Conservation (phyloP, 169 alveolate species). For the Plasmodium fragile region DNA sequence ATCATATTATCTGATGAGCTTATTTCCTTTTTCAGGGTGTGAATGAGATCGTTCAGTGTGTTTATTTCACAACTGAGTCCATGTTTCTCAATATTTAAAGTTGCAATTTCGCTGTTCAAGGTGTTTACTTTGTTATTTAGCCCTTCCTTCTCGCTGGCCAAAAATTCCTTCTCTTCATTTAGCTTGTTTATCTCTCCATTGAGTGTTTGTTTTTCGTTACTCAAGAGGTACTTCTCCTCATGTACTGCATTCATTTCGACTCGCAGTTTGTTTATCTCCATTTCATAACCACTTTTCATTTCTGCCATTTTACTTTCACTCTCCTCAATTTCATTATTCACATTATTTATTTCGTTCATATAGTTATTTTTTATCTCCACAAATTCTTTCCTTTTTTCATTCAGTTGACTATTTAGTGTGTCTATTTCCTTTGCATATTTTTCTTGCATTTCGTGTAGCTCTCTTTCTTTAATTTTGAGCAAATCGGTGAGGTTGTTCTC, state of each 20-base stretch:
- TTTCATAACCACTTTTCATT: not conserved
- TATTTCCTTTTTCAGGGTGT: constrained; percentile 17
- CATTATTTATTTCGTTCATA: constrained; percentile 20
- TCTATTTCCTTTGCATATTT: constrained; percentile 17
- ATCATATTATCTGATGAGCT: constrained; percentile 10
- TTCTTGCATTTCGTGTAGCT: not conserved
- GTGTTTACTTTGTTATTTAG: constrained; percentile 12
- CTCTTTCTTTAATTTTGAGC: constrained; percentile 23
- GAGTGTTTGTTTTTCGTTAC: not conserved
- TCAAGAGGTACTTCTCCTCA: constrained; percentile 12
- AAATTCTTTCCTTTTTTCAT: constrained; percentile 26
- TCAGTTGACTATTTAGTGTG: constrained; percentile 15
- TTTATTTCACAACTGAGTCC: constrained; percentile 1
- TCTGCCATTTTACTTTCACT: not conserved
- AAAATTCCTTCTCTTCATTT: constrained; percentile 4
- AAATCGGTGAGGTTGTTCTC: not conserved
- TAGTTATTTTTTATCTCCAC: constrained; percentile 20
- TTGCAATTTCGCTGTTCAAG: constrained; percentile 17
- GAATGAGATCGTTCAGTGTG: not conserved
- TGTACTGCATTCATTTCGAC: not conserved
- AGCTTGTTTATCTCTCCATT: constrained; percentile 18
- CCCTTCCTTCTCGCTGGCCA: not conserved
- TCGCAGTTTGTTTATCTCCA: constrained; percentile 14
- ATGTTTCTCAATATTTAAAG: constrained; percentile 2
- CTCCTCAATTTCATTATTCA: constrained; percentile 38